Evolutionary conservation across 2,329 filamentous ascomycete genomes (phyloP), one percentile per base, ranked within the genome.

Genomic region (Curvularia lunata): DNA sequence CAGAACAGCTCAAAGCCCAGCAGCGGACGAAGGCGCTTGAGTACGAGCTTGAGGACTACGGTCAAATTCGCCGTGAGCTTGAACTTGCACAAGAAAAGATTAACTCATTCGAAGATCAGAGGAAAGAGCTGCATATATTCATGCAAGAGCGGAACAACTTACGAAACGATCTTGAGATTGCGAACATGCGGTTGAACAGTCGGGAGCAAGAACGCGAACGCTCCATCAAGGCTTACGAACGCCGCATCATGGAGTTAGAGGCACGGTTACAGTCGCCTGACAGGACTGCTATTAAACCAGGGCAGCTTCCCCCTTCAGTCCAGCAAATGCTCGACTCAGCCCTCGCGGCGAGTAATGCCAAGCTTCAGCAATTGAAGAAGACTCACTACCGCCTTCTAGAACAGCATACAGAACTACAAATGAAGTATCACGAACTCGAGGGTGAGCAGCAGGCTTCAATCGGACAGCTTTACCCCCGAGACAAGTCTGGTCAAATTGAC

Each of bases 1-100:
- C 88, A 5, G 85, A 86, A 58, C 89, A 91, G 67, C 55, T 75
- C 28, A 72, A 68, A 32, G 74, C 74, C 10, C 84, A 85, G n/a
- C 81, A 82, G 16, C 83, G 84, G 19, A 82, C 91, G 59, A 83
- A 86, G 32, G 73, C 74, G 4, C 65, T 76, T 2, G 84, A 87
- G 46, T 84, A 85, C 53, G 87, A 91, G 68, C 85, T 86, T 41
- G 83, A 83, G 43, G 87, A 91, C 65, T 78, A 84, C 32, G 85
- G 87, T 58, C 69, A 64, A 28, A 47, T 74, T 30, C 66, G 64
- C 18, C 63, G 65, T 34, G 71, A 77, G 43, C 68, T 75, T n/a
- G 71, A 74, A 27, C 59, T 61, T 23, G 66, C 70, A 1, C 69
- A 77, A 48, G 70, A 77, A 13, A 76, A 74, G 61, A 66, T 75